These are phyloP conservation scores for Durio zibethinus DNA, from an alignment of 345 rosid genomes.

Conservation along the genomic window DNA sequence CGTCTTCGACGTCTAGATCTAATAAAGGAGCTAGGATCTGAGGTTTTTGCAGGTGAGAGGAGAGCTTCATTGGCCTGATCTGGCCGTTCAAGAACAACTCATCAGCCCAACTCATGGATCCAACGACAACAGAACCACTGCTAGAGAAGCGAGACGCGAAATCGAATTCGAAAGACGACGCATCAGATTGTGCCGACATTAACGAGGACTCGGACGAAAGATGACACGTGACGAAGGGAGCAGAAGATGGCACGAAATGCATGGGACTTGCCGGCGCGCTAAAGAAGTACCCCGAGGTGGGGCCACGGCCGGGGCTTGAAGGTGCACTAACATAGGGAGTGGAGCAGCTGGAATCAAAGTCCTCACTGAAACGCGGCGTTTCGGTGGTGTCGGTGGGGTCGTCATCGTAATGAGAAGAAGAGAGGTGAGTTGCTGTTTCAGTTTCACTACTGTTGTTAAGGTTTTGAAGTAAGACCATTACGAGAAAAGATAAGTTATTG, in stretches of 20 bases:
- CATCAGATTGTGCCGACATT: background rate
- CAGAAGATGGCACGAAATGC: conserved; percentile 22
- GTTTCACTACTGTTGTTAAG: background rate
- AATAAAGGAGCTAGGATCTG: conserved; percentile 23
- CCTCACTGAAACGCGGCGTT: conserved; percentile 28
- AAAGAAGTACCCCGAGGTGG: conserved; percentile 22
- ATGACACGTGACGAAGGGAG: conserved; percentile 11
- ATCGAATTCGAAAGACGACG: conserved; percentile 26
- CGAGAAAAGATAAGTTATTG: background rate
- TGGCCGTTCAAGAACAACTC: conserved; percentile 47
- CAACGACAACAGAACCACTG: conserved; percentile 26
- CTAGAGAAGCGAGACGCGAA: conserved; percentile 39
- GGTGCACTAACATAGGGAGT: conserved; percentile 54
- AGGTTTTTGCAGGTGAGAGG: conserved; percentile 25
- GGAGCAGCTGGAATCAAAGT: conserved; percentile 38
- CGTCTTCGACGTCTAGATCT: conserved; percentile 15
- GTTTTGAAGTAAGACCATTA: conserved; percentile 1
- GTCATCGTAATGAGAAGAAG: background rate
- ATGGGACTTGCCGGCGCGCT: conserved; percentile 33
- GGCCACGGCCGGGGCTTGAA: conserved; percentile 42
- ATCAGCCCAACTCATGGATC: conserved; percentile 40
- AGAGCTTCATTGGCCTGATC: conserved; percentile 41
- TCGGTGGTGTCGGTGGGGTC: conserved; percentile 5
- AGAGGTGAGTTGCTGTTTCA: background rate
- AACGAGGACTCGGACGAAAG: conserved; percentile 1